Evolutionary conservation across 192 early-diverging fungal genomes (phyloP).

Genomic region (Neocallimastix lanati): DNA sequence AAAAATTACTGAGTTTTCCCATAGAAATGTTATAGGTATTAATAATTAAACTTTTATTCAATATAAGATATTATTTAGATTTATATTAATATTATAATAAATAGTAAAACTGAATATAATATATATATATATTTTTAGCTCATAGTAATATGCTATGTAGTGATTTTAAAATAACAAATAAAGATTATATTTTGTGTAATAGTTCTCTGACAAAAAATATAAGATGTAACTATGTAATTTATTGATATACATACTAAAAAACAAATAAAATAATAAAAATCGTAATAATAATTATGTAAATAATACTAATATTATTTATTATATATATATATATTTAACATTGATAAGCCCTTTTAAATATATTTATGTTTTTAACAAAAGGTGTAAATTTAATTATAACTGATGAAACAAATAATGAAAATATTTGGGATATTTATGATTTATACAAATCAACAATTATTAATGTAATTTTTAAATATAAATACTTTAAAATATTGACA

Average conservation of each 20-base stretch:
- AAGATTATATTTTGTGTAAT: not conserved
- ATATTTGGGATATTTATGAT: not conserved
- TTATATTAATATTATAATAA: too few species aligned
- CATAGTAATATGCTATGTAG: not conserved
- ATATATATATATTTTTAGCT: not conserved
- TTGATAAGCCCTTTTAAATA: not conserved
- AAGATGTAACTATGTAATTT: not conserved
- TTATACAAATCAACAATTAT: not conserved
- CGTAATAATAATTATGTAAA: too few species aligned
- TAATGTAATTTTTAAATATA: too few species aligned
- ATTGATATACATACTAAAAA: too few species aligned
- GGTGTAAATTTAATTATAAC: not conserved
- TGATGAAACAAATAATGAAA: not conserved
- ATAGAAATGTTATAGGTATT: not conserved
- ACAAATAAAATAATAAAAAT: too few species aligned
- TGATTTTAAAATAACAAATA: not conserved
- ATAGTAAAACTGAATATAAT: not conserved
- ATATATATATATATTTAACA: too few species aligned
- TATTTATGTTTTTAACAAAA: not conserved
- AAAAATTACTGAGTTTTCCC: not conserved
- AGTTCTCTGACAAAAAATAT: not conserved
- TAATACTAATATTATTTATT: too few species aligned
- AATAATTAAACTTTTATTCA: not conserved
- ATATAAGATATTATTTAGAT: too few species aligned
- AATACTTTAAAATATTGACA: too few species aligned